Conservation (phyloP, 306 rosid genomes). For the Bauhinia variegata region DNA sequence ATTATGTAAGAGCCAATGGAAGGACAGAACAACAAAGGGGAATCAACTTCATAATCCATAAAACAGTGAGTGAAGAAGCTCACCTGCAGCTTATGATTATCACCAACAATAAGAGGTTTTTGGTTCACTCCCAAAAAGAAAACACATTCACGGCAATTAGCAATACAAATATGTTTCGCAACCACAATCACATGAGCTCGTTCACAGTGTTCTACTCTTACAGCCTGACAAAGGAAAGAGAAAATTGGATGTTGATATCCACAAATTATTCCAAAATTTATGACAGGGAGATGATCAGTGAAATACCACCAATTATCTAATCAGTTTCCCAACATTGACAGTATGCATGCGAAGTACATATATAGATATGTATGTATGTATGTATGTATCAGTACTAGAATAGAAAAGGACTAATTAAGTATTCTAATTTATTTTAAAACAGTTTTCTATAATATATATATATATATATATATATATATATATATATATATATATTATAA, state of each 20-base stretch:
- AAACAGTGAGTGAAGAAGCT: conserved; percentile 35
- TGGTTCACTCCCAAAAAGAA: conserved; percentile 93
- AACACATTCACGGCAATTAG: conserved; percentile 95
- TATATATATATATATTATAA: too few relatives aligned
- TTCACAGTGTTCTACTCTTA: conserved; percentile 96
- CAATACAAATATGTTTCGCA: conserved; percentile 88
- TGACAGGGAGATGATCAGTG: conserved; percentile 7
- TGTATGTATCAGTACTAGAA: too few relatives aligned
- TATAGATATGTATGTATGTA: too few relatives aligned
- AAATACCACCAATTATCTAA: neutral
- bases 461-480: too few relatives aligned
- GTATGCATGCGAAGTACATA: conserved; percentile 2
- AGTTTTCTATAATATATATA: too few relatives aligned
- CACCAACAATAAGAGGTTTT: conserved; percentile 89
- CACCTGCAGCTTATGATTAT: conserved; percentile 95
- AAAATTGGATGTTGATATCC: conserved; percentile 28
- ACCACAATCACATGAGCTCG: conserved; percentile 95
- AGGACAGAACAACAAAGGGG: conserved; percentile 10
- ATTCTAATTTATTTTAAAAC: neutral
- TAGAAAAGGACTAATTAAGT: neutral
- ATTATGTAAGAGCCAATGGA: conserved; percentile 19
- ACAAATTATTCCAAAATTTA: conserved; percentile 24
- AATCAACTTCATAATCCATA: conserved; percentile 32
- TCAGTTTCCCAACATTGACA: conserved; percentile 19
- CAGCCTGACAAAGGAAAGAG: conserved; percentile 68